phyloP scores from a whole-genome alignment of 2,329 filamentous ascomycete genomes.

The Gnomoniopsis sp. region DNA sequence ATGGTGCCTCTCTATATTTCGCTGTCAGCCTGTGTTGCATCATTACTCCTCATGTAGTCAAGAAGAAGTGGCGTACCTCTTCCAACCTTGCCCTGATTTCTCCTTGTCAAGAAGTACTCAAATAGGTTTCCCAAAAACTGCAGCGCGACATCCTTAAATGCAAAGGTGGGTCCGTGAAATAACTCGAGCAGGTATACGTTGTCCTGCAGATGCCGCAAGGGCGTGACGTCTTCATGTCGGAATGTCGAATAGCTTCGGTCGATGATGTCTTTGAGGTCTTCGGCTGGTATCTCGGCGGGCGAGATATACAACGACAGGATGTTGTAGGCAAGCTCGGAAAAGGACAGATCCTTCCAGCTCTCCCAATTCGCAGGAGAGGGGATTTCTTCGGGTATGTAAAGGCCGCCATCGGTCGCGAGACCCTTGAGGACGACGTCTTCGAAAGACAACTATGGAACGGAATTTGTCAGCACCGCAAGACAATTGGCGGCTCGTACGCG shows the following conservation, averaged over 20 bases:
- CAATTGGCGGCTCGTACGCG: conserved; percentile 11
- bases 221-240: conserved; percentile 73
- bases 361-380: conserved; percentile 50
- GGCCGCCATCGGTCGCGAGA: conserved; percentile 78
- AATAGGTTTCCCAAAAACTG: conserved; percentile 97
- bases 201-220: conserved; percentile 71
- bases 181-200: conserved; percentile 87
- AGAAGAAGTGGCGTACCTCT: conserved; percentile 33
- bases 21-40: conserved; percentile 19
- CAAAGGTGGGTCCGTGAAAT: conserved; percentile 93
- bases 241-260: conserved; percentile 86
- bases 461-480: neutral
- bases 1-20: conserved; percentile 62
- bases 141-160: conserved; percentile 92
- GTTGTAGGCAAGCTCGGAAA: conserved; percentile 77
- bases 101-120: conserved; percentile 77
- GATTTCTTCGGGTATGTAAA: conserved; percentile 84
- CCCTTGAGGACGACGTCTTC: conserved; percentile 90
- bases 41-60: neutral
- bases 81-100: conserved; percentile 67
- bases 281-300: conserved; percentile 71
- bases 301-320: conserved; percentile 89
- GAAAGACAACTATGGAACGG: conserved; percentile 66
- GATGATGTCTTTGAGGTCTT: conserved; percentile 81
- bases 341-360: conserved; percentile 75